A percentile compares a stretch with the other conserved stretches of the same genome.
phyloP scores from a whole-genome alignment of 371 early-diverging fungal species.

The Syncephalastrum monosporum region DNA sequence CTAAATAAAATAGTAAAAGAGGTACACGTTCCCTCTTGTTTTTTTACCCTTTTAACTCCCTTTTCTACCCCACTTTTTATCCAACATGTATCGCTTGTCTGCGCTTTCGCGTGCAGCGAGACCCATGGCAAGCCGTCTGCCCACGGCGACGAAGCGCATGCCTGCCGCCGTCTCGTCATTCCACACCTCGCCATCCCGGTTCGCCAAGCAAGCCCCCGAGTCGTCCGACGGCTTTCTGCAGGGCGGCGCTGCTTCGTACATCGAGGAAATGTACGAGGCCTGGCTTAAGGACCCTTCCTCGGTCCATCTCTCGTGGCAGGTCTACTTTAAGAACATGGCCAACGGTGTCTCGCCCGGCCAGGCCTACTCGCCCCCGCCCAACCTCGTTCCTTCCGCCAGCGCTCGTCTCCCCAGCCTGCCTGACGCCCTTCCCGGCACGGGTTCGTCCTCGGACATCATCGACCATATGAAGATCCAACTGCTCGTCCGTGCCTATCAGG shows the following conservation, averaged over 20 bases:
- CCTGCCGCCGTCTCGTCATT: too few species aligned
- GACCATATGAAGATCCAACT: conserved; percentile 98
- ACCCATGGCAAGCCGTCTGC: too few species aligned
- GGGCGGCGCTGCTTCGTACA: conserved; percentile 71
- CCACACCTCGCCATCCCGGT: too few species aligned
- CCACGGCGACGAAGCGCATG: too few species aligned
- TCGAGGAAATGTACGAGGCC: conserved; percentile 95
- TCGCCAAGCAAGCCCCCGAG: too few species aligned
- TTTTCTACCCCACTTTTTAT: too few species aligned
- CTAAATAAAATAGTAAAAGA: too few species aligned
- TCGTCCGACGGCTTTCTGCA: conserved; percentile 27
- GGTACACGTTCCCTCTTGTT: too few species aligned
- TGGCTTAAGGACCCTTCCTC: conserved; percentile 89
- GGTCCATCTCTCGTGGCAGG: conserved; percentile 96
- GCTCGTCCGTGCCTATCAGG: conserved; percentile 96
- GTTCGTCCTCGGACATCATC: conserved; percentile 59
- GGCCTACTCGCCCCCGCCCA: conserved; percentile 84
- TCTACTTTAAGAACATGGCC: conserved; percentile 91
- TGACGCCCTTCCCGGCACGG: conserved; percentile 26
- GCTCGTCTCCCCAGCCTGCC: conserved; percentile 68
- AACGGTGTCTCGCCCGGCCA: conserved; percentile 68
- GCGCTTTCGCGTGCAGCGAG: too few species aligned
- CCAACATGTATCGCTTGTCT: too few species aligned
- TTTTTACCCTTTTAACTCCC: too few species aligned
- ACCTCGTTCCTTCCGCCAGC: conserved; percentile 67